phyloP scores from a whole-genome alignment of 2,329 filamentous ascomycete genomes.

The Furcasterigmium sp. region DNA sequence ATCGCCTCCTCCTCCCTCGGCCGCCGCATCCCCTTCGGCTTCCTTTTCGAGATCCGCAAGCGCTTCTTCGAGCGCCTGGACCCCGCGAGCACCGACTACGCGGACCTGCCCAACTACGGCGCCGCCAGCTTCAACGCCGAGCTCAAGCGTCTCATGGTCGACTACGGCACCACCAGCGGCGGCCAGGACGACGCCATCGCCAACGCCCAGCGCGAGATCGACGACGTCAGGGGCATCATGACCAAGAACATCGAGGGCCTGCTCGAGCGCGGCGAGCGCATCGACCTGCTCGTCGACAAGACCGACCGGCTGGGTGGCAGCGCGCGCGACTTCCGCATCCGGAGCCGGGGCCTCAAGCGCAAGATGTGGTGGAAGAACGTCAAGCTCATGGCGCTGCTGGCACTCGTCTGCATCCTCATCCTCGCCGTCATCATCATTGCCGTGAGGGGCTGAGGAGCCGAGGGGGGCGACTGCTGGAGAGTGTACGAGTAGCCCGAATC shows the following conservation, averaged over 20 bases:
- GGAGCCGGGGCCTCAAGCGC: slow-evolving; percentile 79
- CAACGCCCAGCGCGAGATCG: slow-evolving; percentile 84
- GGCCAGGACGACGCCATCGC: slow-evolving; percentile 76
- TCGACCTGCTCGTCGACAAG: slow-evolving; percentile 93
- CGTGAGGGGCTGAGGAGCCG: slow-evolving; percentile 21
- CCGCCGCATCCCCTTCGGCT: slow-evolving; percentile 87
- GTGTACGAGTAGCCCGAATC: not conserved
- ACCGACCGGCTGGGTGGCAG: slow-evolving; percentile 86
- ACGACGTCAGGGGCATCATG: slow-evolving; percentile 90
- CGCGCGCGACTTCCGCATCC: slow-evolving; percentile 83
- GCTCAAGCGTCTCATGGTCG: slow-evolving; percentile 72
- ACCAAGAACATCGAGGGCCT: slow-evolving; percentile 90
- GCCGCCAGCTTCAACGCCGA: slow-evolving; percentile 80
- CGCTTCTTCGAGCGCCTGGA: slow-evolving; percentile 74
- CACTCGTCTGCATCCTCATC: slow-evolving; percentile 60
- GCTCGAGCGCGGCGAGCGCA: slow-evolving; percentile 84
- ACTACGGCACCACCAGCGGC: slow-evolving; percentile 73
- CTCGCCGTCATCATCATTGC: slow-evolving; percentile 50
- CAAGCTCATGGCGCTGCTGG: slow-evolving; percentile 80
- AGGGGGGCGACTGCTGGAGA: not conserved
- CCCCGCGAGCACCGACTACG: slow-evolving; percentile 63
- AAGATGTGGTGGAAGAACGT: slow-evolving; percentile 99
- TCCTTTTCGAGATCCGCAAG: slow-evolving; percentile 83
- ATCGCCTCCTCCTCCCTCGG: slow-evolving; percentile 77
- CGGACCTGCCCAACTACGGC: slow-evolving; percentile 79